These are phyloP conservation scores for Mycosphaerella arachidis DNA, from an alignment of 2,329 filamentous ascomycete species.

Conservation along the genomic window DNA sequence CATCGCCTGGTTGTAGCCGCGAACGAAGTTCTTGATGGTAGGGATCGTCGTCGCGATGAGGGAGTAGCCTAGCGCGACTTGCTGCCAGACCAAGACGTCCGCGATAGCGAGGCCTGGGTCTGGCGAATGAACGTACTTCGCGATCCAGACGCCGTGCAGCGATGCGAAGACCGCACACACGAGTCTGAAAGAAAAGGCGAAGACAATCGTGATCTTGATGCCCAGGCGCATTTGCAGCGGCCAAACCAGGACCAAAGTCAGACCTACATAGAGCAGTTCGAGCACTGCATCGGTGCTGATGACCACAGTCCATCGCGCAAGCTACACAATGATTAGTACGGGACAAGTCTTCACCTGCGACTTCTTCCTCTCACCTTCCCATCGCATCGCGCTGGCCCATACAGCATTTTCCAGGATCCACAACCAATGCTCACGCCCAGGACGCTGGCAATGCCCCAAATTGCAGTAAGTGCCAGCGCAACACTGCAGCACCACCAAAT, in stretches of 20 bases:
- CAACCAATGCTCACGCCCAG: slow-evolving; percentile 20
- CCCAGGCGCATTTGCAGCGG: slow-evolving; percentile 28
- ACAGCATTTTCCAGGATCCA: slow-evolving; percentile 12
- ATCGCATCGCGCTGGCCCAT: slow-evolving; percentile 14
- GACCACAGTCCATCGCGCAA: slow-evolving; percentile 25
- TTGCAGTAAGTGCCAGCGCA: slow-evolving; percentile 15
- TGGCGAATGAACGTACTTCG: slow-evolving; percentile 18
- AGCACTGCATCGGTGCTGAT: slow-evolving; percentile 26
- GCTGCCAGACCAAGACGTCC: slow-evolving; percentile 26
- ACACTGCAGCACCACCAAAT: slow-evolving; percentile 19
- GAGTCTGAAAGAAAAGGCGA: slow-evolving; percentile 29
- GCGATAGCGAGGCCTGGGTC: slow-evolving; percentile 22
- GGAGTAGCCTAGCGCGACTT: slow-evolving; percentile 29
- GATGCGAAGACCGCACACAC: slow-evolving; percentile 21
- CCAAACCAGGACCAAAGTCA: slow-evolving; percentile 25
- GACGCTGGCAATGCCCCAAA: slow-evolving; percentile 27
- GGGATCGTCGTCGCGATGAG: slow-evolving; percentile 30
- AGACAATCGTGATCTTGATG: slow-evolving; percentile 28
- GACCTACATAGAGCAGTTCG: slow-evolving; percentile 24
- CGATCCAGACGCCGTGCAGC: slow-evolving; percentile 16
- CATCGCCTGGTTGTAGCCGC: slow-evolving; percentile 25
- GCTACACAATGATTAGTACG: slow-evolving; percentile 5
- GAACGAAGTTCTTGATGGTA: slow-evolving; percentile 29
- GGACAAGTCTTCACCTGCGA: neutral
- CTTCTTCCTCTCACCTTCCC: slow-evolving; percentile 17